These are phyloP conservation scores for Byssothecium circinans DNA, from an alignment of 2,329 filamentous ascomycete species.

Conservation along the genomic window DNA sequence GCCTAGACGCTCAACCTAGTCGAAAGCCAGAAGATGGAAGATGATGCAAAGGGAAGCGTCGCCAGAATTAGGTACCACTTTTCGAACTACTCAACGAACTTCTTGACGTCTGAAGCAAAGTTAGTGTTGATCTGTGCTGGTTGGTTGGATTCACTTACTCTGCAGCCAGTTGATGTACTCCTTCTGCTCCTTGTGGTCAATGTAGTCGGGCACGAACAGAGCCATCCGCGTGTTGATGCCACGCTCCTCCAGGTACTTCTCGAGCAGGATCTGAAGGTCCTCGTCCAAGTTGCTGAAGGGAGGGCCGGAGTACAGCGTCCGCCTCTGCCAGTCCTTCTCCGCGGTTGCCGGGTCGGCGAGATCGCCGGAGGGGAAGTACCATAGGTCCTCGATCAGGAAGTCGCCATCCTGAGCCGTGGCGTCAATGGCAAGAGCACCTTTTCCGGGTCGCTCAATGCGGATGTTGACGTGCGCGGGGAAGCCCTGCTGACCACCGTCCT, in stretches of 20 bases:
- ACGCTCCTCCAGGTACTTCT: slow-evolving; percentile 92
- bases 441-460: slow-evolving; percentile 82
- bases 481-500: slow-evolving; percentile 55
- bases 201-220: slow-evolving; percentile 91
- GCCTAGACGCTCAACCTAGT: slow-evolving; percentile 15
- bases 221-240: slow-evolving; percentile 86
- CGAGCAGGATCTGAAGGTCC: slow-evolving; percentile 88
- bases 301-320: slow-evolving; percentile 83
- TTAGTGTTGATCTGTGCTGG: slow-evolving; percentile 18
- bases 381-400: slow-evolving; percentile 87
- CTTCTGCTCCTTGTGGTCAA: slow-evolving; percentile 97
- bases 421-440: slow-evolving; percentile 85
- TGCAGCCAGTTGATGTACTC: slow-evolving; percentile 92
- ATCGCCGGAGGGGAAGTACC: slow-evolving; percentile 78
- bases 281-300: slow-evolving; percentile 94
- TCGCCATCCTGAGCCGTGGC: slow-evolving; percentile 82
- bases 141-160: slow-evolving; percentile 40
- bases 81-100: slow-evolving; percentile 66
- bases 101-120: slow-evolving; percentile 67
- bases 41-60: slow-evolving; percentile 22
- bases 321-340: slow-evolving; percentile 74
- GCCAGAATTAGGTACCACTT: slow-evolving; percentile 1
- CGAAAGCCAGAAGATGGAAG: slow-evolving; percentile 16
- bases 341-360: slow-evolving; percentile 75
- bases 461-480: slow-evolving; percentile 85